Base-by-base conservation (phyloP, 345 rosid species). In the Laguncularia racemosa region DNA sequence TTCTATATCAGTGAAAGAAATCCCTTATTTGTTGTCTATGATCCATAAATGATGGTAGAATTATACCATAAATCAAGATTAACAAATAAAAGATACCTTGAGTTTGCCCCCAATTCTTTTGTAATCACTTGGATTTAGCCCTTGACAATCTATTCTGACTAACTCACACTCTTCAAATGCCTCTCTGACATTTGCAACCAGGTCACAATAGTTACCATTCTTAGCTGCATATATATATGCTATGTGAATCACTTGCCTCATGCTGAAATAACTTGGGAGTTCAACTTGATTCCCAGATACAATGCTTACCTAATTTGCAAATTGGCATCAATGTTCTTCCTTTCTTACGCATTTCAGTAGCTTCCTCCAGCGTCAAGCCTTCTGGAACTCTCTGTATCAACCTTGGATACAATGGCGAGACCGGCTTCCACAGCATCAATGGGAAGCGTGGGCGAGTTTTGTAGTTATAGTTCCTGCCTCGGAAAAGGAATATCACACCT, bases 131-230 rank as follows among this genome's bases (percentile, higher is more conserved):
- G 73, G 82, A 55, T 81, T 84, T 63, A 92, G 21, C 46, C 93
- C 91, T 69, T 79, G 82, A 72, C 98, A 92, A 64, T 84, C 73
- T 56, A 89, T 82, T 53, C 83, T 78, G 66, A 83, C 88, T 77
- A 92, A 74, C 62, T 89, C 95, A 72, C 98, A 92, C 73, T 71
- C 93, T 74, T 89, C 91, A 82, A 89, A 92, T 59, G 98, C 96
- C 75, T 86, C 96, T 67, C 68, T 74, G 16, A 89, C 86, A 66
- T 83, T 71, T 55, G 62, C 70, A 49, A 74, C 88, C 40, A 92
- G 84, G 71, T 84, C 72, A 66, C 66, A 64, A 70, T 84, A 89
- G 55, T 84, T 81, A 57, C 98, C 97, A 69, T 89, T 92, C 78
- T 89, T 92, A 26, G 73, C 95, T 92, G 73, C 59, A 77, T 38